Base-by-base conservation (phyloP, 768 basidiomycete genomes). In the Pleurotus salmoneostramineus region DNA sequence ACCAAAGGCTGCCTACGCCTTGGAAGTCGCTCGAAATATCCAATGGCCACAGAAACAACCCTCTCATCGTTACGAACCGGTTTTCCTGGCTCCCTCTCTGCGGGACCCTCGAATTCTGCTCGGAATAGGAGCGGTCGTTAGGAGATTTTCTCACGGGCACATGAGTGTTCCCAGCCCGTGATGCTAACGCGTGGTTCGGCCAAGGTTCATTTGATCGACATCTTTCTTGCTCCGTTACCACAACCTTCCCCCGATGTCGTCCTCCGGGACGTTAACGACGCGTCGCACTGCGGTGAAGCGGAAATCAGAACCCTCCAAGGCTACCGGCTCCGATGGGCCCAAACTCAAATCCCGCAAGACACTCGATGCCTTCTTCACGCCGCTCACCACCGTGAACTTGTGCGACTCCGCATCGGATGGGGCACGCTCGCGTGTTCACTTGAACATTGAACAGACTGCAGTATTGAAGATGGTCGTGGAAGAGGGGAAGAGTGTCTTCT, bases 401-500 rank as follows among this genome's bases (percentile, higher is more conserved):
- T 42, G 17, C 10, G 43, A 36, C 10, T 11, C 52, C 15, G 43
- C 52, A 21, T 37, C 35, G 12, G 43, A 55, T 27, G 52, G 52
- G 2, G 52, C 40, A 55, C 11, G 21, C 15, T 8, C 35, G 15
- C 36, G 52, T 6, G 43, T 55, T 17, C 11, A 56, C 35, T 32
- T 44, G 57, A 42, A 51, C 34, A 50, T 51, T 48, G 89, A 92
- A 63, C 90, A 93, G 68, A 81, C 74, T 56, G 76, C 82, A 56
- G 83, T 93, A 33, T 72, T 91, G 58, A 70, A 74, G 56, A 73
- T 88, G 82, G 84, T 57, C 45, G 86, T 90, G 2, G 74, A 82
- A 5, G 70, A 78, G 43, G 79, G 77, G 11, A 73, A 82, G 60
- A 90, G 79, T 62, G 65, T 93, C 42, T 93, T 93, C 69, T 93